phyloP scores from a whole-genome alignment of 805 yeast species.

The Saccharomycopsis olivae region DNA sequence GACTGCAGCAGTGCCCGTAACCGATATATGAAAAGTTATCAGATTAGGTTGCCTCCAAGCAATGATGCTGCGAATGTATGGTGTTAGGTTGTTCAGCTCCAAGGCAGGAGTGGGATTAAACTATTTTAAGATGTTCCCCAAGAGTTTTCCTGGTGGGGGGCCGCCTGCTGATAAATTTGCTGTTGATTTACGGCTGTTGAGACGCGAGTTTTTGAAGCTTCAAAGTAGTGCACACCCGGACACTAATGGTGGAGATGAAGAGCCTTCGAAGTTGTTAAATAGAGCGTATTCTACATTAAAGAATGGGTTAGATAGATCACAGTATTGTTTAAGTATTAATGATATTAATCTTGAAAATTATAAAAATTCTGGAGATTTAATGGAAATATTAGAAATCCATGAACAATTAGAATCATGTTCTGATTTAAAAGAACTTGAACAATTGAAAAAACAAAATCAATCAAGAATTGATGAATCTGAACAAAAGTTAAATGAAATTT shows the following conservation, averaged over 20 bases:
- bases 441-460: constrained; percentile 45
- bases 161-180: constrained; percentile 53
- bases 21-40: too few species aligned
- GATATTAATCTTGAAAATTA: constrained; percentile 34
- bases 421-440: constrained; percentile 45
- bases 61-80: too few species aligned
- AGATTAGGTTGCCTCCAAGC: too few species aligned
- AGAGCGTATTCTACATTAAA: constrained; percentile 65
- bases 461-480: constrained; percentile 40
- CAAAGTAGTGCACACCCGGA: constrained; percentile 85
- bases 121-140: constrained; percentile 63
- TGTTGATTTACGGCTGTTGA: constrained; percentile 42
- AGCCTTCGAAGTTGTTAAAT: constrained; percentile 46
- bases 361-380: constrained; percentile 33
- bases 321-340: constrained; percentile 38
- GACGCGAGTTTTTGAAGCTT: constrained; percentile 63
- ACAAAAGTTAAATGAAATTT: constrained; percentile 34
- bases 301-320: constrained; percentile 63
- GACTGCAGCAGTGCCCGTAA: too few species aligned
- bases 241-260: constrained; percentile 13
- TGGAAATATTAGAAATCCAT: constrained; percentile 76
- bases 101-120: too few species aligned
- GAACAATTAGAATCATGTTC: constrained; percentile 67
- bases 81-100: too few species aligned
- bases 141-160: constrained; percentile 54